Evolutionary conservation across 768 basidiomycete species (phyloP), one percentile per base, ranked within the genome.

Genomic region (Suillus ampliporus): DNA sequence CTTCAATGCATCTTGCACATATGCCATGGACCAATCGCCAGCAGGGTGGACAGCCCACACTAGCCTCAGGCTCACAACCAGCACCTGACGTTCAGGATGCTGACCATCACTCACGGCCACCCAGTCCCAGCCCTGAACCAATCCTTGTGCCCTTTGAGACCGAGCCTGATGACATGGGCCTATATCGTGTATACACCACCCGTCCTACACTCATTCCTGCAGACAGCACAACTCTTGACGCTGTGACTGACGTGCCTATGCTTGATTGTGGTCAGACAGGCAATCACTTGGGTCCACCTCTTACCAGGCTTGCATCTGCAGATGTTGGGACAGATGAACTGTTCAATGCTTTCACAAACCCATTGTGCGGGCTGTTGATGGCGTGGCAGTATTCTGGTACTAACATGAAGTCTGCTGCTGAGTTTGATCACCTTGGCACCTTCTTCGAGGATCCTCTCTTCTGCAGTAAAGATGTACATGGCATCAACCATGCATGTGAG

Each of bases 371-470:
- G 53, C 67, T 68, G 0, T 53, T 72, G 1, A 73, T 71, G 71
- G 47, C 62, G 26, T 73, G 74, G 73, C 51, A 65, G 35, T 61
- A 69, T 47, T 64, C 60, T 28, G 65, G 72, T 1, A 65, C 67
- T 13, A 64, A 43, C n/a, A 40, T 28, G 23, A 67, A 61, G 43
- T 64, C 63, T 19, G 44, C 53, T 5, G 48, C n/a, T 13, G 47
- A 60, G 28, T 46, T 68, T 4, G 40, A 68, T 41, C 15, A 28
- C n/a, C 63, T 68, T 9, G 54, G 62, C 15, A 47, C 5, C 71
- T 73, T 13, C 43, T 31, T 76, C 21, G 41, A 60, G 0, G 62
- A 65, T 28, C 37, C 52, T 14, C 71, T 73, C 41, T 76, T 78
- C 61, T 54, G 67, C 14, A 13, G 19, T 1, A 40, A 62, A 31